Base-by-base conservation (phyloP, 2,329 filamentous ascomycete species). In the Cordyceps cateniannulata region DNA sequence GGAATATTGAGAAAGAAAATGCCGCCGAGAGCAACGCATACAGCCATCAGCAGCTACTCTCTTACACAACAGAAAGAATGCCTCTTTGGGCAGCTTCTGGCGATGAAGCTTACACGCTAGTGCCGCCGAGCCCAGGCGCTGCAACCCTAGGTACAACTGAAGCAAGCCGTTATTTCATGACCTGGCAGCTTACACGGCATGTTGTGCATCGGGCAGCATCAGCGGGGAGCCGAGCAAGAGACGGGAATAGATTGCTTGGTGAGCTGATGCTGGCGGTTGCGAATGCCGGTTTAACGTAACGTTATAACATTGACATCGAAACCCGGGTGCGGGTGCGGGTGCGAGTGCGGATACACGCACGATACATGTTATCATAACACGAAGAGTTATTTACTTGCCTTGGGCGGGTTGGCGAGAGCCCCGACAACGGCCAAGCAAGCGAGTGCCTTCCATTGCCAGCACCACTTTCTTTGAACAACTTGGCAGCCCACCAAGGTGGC, bases 61-160 rank as follows among this genome's bases (percentile, higher is more conserved):
- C 47, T 35, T 51, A 52, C 25, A 59, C 20, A 48, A 25, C 55
- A 50, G 6, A 59, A 38, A 51, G 35, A 52, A 44, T 45, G 45
- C 40, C 56, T 45, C 16, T 52, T 51, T 25, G 47, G 56, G 48
- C 55, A 59, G 56, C 38, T 47, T 59, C 44, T 44, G 20, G 38
- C 38, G 25, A 45, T 25, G 48, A 59, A 45, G 20, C 56, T 52
- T 44, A 59, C 48, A 48, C 56, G 48, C 56, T 59, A 47, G 38
- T 45, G 35, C 22, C 29, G 45, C 55, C 55, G n/a, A 56, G 42
- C 40, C 32, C 35, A 50, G 47, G 56, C 49, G 49, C 49, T 35
- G 49, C 49, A 6, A 24, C 8, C 2, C n/a, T 25, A 12, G 25
- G 27, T 47, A 44, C 9, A 2, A 57, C 29, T 57, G 22, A 49